Conservation (phyloP, 495 filamentous ascomycete species). For the Cladorrhinum samala region DNA sequence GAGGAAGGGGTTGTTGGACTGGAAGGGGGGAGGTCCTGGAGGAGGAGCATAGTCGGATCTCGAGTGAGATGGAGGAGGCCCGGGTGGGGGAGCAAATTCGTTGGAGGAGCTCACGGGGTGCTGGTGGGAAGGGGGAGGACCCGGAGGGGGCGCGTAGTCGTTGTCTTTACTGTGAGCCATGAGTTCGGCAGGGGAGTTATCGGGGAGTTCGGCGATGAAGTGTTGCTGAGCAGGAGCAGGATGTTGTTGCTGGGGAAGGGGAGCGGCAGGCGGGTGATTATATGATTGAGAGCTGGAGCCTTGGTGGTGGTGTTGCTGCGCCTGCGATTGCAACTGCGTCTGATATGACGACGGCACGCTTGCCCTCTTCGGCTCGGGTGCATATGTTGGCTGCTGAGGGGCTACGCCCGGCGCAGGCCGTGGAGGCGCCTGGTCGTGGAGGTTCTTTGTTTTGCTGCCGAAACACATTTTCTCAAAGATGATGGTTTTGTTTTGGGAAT, state of each 20-base stretch:
- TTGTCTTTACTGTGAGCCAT: slow-evolving; percentile 7
- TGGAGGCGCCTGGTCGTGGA: slow-evolving; percentile 24
- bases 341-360: slow-evolving; percentile 15
- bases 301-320: slow-evolving; percentile 23
- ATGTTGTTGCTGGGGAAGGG: slow-evolving; percentile 22
- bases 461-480: slow-evolving; percentile 42
- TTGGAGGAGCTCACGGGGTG: slow-evolving; percentile 12
- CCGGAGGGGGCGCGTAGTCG: slow-evolving; percentile 32
- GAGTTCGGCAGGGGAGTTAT: slow-evolving; percentile 18
- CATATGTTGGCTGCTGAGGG: slow-evolving; percentile 23
- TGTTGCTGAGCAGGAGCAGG: slow-evolving; percentile 23
- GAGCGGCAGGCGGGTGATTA: slow-evolving; percentile 17
- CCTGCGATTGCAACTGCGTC: slow-evolving; percentile 12
- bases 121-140: slow-evolving; percentile 27
- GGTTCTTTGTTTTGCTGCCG: slow-evolving; percentile 31
- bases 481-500: too few relatives aligned
- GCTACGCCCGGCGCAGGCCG: slow-evolving; percentile 16
- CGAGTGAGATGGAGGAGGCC: slow-evolving; percentile 44
- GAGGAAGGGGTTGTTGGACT: slow-evolving; percentile 1
- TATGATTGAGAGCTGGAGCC: too few relatives aligned
- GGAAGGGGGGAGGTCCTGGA: slow-evolving; percentile 2
- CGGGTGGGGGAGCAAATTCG: slow-evolving; percentile 32
- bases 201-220: slow-evolving; percentile 7
- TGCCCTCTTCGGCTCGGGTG: slow-evolving; percentile 8
- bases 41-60: neutral